phyloP scores from a whole-genome alignment of 352 stramenopile species.

The Pythium phragmiticola region DNA sequence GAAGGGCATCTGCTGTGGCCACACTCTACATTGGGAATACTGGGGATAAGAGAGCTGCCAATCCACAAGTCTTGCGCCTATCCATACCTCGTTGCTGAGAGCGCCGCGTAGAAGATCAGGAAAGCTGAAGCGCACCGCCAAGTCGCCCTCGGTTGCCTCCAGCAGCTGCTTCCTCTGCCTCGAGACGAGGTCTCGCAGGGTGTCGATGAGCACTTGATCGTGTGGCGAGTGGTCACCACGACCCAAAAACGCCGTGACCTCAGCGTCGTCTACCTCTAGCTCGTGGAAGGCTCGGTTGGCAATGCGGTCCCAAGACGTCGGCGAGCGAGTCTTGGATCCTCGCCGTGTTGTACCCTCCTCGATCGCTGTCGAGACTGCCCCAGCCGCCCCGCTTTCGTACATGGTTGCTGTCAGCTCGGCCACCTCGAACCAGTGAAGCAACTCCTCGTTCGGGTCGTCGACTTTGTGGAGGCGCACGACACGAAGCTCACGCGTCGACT shows the following conservation, averaged over 20 bases:
- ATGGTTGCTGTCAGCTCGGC: constrained; percentile 41
- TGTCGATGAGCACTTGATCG: constrained; percentile 37
- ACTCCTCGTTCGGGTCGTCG: constrained; percentile 70
- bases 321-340: neutral
- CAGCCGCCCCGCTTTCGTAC: constrained; percentile 26
- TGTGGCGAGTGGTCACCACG: constrained; percentile 20
- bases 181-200: constrained; percentile 34
- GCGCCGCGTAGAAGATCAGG: constrained; percentile 9
- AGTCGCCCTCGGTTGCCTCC: neutral
- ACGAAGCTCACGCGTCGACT: constrained; percentile 46
- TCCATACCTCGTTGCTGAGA: constrained; percentile 14
- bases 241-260: constrained; percentile 32
- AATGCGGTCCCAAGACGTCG: constrained; percentile 39
- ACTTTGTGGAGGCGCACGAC: constrained; percentile 48
- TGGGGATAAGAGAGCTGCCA: neutral
- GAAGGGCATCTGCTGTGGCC: neutral
- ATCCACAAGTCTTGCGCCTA: neutral
- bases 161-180: constrained; percentile 20
- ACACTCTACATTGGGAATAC: constrained; percentile 1
- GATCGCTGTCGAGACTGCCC: neutral
- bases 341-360: neutral
- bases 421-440: constrained; percentile 66
- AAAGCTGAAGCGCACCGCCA: constrained; percentile 13
- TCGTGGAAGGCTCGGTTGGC: constrained; percentile 45
- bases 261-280: constrained; percentile 26